These are phyloP conservation scores for Drechslera avenae DNA, from an alignment of 2,329 filamentous ascomycete species.

Conservation along the genomic window DNA sequence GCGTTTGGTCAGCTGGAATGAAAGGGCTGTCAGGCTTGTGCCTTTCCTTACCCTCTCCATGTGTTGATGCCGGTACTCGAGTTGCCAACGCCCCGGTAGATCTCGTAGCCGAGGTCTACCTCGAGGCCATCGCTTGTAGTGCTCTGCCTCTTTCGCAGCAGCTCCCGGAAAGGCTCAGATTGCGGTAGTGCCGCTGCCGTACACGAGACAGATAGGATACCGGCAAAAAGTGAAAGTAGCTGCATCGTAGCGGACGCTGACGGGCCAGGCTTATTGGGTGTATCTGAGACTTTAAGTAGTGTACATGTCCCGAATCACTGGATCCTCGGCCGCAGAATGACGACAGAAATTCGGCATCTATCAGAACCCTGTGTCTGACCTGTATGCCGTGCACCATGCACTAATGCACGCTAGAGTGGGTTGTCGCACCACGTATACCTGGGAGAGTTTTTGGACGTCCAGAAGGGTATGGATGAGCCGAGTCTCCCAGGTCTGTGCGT, in stretches of 20 bases:
- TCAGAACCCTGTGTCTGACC: no score
- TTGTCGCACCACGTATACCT: no score
- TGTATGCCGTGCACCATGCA: no score
- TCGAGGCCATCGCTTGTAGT: not conserved
- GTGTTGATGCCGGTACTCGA: slow-evolving; percentile 21
- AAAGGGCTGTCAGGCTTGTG: not conserved
- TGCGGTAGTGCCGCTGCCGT: not conserved
- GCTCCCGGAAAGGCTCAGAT: not conserved
- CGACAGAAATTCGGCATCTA: no score
- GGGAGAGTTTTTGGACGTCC: no score
- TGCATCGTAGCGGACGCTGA: not conserved
- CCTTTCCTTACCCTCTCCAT: slow-evolving; percentile 27
- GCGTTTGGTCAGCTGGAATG: not conserved
- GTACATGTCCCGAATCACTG: not conserved
- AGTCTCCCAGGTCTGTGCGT: no score
- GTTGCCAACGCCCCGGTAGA: slow-evolving; percentile 28
- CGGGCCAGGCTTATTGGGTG: not conserved
- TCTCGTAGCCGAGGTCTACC: slow-evolving; percentile 32
- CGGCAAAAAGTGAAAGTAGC: not conserved
- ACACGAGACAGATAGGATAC: not conserved
- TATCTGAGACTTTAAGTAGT: no score
- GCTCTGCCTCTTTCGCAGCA: not conserved
- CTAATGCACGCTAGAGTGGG: no score
- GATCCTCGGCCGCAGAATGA: no score
- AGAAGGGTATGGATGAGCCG: no score